These are phyloP conservation scores for Mycena epipterygia DNA, from an alignment of 768 basidiomycete genomes.

Conservation along the genomic window DNA sequence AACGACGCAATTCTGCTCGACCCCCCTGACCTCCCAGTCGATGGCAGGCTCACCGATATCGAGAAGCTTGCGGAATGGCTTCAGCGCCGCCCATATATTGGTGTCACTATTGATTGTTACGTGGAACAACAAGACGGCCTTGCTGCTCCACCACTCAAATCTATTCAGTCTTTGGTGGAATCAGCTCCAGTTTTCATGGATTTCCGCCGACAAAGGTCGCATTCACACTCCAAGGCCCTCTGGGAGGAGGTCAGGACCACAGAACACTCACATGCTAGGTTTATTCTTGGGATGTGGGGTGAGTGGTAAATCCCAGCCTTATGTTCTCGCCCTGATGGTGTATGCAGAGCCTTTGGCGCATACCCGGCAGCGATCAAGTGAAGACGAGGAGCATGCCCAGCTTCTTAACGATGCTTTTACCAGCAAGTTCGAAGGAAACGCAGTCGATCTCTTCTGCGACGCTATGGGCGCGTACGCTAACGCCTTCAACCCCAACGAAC, in stretches of 20 bases:
- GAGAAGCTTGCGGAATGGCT: no score
- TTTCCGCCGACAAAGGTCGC: no score
- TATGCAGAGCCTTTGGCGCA: background rate
- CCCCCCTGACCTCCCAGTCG: no score
- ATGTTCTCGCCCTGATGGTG: conserved; percentile 1
- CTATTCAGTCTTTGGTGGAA: no score
- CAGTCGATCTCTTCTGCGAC: background rate
- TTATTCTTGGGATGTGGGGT: conserved; percentile 2
- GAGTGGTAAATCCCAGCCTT: conserved; percentile 4
- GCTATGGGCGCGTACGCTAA: background rate
- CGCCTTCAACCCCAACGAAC: background rate
- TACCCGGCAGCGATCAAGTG: background rate
- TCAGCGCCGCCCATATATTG: no score
- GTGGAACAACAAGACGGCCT: no score
- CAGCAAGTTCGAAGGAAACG: background rate
- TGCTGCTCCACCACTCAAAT: no score
- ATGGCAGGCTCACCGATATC: no score
- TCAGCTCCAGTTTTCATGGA: no score
- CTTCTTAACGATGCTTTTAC: background rate
- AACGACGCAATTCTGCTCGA: no score
- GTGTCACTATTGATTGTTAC: no score
- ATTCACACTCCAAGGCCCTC: background rate
- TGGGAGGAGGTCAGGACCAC: background rate
- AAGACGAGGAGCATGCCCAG: background rate
- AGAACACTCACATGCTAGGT: background rate